A percentile compares a stretch with the other conserved stretches of the same genome.
These are phyloP conservation scores for Phylloporus rhodoxanthus DNA, from an alignment of 768 basidiomycete species.

Conservation along the genomic window DNA sequence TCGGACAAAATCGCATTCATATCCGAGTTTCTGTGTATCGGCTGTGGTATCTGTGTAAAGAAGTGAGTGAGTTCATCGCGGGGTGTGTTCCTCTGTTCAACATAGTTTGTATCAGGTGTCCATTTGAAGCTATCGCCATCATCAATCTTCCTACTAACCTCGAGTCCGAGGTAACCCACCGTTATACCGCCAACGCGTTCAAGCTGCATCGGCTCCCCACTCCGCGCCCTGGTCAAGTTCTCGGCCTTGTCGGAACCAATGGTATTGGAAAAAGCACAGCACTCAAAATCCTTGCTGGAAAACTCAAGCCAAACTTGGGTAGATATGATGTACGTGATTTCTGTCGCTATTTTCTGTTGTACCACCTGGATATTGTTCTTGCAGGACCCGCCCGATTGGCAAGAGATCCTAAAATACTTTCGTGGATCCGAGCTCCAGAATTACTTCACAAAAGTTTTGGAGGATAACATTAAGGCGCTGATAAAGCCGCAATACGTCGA, in stretches of 20 bases:
- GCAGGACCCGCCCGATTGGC: slow-evolving; percentile 97
- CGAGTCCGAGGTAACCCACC: slow-evolving; percentile 92
- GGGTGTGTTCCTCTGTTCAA: slow-evolving; percentile 1
- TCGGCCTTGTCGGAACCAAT: slow-evolving; percentile 98
- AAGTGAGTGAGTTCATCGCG: slow-evolving; percentile 62
- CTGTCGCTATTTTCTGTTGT: background rate
- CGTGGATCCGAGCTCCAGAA: slow-evolving; percentile 98
- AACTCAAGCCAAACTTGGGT: slow-evolving; percentile 96
- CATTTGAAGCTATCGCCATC: slow-evolving; percentile 98
- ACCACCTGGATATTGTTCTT: background rate
- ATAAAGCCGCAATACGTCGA: slow-evolving; percentile 99
- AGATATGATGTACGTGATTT: slow-evolving; percentile 75
- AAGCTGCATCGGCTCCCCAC: slow-evolving; percentile 98
- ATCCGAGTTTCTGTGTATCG: slow-evolving; percentile 97
- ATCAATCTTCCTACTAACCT: slow-evolving; percentile 98
- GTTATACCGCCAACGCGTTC: slow-evolving; percentile 97
- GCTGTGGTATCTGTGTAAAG: slow-evolving; percentile 99
- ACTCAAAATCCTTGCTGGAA: slow-evolving; percentile 92
- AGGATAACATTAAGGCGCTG: slow-evolving; percentile 96
- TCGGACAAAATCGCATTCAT: slow-evolving; percentile 98
- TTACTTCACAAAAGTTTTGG: slow-evolving; percentile 98
- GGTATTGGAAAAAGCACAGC: slow-evolving; percentile 99
- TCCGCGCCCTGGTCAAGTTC: slow-evolving; percentile 93
- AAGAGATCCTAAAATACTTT: slow-evolving; percentile 97
- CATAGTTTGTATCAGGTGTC: slow-evolving; percentile 59